phyloP scores from a whole-genome alignment of 768 basidiomycete genomes.

The Suillus alpinus region DNA sequence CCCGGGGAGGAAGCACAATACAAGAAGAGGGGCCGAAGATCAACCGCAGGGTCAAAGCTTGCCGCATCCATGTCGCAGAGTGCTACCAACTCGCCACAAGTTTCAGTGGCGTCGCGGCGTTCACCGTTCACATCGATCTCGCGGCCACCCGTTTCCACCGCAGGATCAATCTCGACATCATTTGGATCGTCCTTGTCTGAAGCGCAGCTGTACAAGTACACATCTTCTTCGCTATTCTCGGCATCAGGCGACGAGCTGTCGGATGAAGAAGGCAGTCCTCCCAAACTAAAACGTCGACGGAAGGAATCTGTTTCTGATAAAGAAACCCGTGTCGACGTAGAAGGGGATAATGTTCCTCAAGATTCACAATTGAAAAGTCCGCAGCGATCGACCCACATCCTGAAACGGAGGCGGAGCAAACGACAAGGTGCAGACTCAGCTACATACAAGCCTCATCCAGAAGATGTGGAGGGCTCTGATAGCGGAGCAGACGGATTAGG shows the following conservation, averaged over 20 bases:
- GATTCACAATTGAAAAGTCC: neutral
- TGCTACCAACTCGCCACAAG: conserved; percentile 4
- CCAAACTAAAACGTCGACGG: conserved; percentile 7
- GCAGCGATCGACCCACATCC: neutral
- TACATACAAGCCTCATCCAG: conserved; percentile 37
- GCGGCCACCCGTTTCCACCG: conserved; percentile 20
- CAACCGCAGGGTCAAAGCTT: conserved; percentile 3
- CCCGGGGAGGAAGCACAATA: conserved; percentile 39
- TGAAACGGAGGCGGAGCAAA: conserved; percentile 20
- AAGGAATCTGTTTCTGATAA: conserved; percentile 17
- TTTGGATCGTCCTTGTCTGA: conserved; percentile 14
- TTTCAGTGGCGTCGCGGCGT: conserved; percentile 14
- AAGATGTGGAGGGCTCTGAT: conserved; percentile 21
- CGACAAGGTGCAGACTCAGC: conserved; percentile 33
- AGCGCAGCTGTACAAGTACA: conserved; percentile 16
- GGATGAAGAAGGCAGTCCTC: conserved; percentile 5
- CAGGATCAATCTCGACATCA: conserved; percentile 21
- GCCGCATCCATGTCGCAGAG: conserved; percentile 6
- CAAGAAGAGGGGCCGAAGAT: conserved; percentile 10
- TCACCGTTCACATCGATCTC: conserved; percentile 18
- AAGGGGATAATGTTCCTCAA: neutral
- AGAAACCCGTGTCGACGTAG: neutral
- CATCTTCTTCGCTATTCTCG: conserved; percentile 24
- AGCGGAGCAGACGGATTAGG: conserved; percentile 20
- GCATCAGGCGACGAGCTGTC: conserved; percentile 27